These are phyloP conservation scores for Penicillium sp. DNA, from an alignment of 2,329 filamentous ascomycete species.

Conservation along the genomic window DNA sequence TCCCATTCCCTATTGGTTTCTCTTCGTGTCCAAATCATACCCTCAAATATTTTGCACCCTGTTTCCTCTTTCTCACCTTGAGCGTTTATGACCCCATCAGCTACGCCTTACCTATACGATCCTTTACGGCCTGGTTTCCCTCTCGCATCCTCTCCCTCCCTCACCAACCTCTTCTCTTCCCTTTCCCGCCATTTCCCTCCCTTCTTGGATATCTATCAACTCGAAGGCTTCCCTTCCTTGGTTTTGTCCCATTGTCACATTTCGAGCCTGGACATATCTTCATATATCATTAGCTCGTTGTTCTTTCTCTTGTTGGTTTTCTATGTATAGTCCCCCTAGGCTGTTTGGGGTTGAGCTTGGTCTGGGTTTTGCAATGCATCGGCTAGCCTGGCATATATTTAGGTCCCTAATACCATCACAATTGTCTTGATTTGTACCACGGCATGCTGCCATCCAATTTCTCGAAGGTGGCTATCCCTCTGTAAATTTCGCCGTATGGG, in stretches of 20 bases:
- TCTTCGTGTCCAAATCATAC: slow-evolving; percentile 20
- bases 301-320: slow-evolving; percentile 11
- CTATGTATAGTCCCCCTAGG: slow-evolving; percentile 13
- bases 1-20: slow-evolving; percentile 1
- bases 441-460: too few relatives aligned
- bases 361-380: slow-evolving; percentile 20
- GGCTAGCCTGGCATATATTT: slow-evolving; percentile 14
- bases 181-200: neutral
- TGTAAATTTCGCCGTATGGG: too few relatives aligned
- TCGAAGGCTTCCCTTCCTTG: slow-evolving; percentile 2
- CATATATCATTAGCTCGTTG: slow-evolving; percentile 21
- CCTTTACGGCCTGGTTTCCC: slow-evolving; percentile 26
- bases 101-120: slow-evolving; percentile 26
- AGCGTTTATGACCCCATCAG: slow-evolving; percentile 17
- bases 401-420: slow-evolving; percentile 23
- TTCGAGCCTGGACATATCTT: slow-evolving; percentile 25
- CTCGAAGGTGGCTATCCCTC: too few relatives aligned
- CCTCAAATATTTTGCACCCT: slow-evolving; percentile 20
- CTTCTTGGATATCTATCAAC: neutral
- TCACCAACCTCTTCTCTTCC: slow-evolving; percentile 12
- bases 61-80: slow-evolving; percentile 1
- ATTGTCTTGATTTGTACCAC: slow-evolving; percentile 4
- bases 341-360: slow-evolving; percentile 8
- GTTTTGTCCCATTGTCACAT: slow-evolving; percentile 10
- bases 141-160: slow-evolving; percentile 22